Percentiles rank a stretch among this genome's conserved stretches.
These are phyloP conservation scores for Zygotorulaspora mrakii DNA, from an alignment of 1,139 yeast species.

Conservation along the genomic window DNA sequence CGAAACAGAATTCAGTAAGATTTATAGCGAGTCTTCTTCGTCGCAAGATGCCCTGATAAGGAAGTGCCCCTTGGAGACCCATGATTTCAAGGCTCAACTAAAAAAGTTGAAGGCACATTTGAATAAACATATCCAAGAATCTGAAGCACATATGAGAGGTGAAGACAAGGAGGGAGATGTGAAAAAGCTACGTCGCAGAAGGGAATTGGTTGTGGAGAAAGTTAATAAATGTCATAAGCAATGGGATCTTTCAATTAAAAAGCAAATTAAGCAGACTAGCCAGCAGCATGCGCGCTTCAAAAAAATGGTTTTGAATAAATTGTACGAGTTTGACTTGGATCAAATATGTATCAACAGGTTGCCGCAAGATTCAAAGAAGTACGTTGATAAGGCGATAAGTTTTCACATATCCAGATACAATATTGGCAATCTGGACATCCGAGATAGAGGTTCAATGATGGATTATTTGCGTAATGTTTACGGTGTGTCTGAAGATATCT, in stretches of 20 bases:
- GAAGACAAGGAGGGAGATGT: conserved; percentile 7
- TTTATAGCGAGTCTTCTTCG: conserved; percentile 17
- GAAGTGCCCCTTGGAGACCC: conserved; percentile 30
- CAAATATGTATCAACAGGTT: conserved; percentile 41
- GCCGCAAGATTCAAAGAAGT: conserved; percentile 20
- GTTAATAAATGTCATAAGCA: conserved; percentile 26
- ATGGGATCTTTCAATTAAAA: conserved; percentile 35
- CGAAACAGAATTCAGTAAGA: conserved; percentile 21
- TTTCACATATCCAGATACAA: conserved; percentile 33
- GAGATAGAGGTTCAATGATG: conserved; percentile 18
- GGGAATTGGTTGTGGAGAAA: conserved; percentile 30
- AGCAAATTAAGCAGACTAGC: conserved; percentile 30
- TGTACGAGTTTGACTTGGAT: conserved; percentile 38
- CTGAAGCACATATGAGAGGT: conserved; percentile 12
- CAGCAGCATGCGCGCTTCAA: conserved; percentile 37
- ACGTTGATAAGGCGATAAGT: conserved; percentile 30
- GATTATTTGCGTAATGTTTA: conserved; percentile 27
- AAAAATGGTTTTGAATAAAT: conserved; percentile 35
- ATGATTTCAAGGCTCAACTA: conserved; percentile 32
- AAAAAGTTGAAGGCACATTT: conserved; percentile 35
- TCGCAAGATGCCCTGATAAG: conserved; percentile 19
- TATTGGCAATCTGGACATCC: conserved; percentile 23
- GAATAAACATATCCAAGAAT: conserved; percentile 30
- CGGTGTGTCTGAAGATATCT: conserved; percentile 22
- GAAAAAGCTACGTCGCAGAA: conserved; percentile 22